Evolutionary conservation across 805 yeast genomes (phyloP), one percentile per base, ranked within the genome.

Genomic region (Yamadazyma endophytica): DNA sequence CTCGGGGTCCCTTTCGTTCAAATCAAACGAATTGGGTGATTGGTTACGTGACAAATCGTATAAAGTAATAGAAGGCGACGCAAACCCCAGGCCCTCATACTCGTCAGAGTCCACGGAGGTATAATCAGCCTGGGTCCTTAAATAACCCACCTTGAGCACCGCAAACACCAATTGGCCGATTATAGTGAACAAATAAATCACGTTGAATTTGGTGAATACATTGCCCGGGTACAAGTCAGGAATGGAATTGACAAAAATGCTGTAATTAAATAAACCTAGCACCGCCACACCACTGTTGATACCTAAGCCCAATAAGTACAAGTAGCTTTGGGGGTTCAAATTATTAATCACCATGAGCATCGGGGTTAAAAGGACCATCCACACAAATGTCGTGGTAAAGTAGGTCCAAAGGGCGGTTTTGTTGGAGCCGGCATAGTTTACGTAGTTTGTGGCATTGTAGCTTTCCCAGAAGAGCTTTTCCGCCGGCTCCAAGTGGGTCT

Each of bases 371-470:
- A 81, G 44, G 9, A 77, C 52, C 37, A 75, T 68, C 1, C 80
- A 55, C 1, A 63, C 7, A 2, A 65, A 30, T 9, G 74, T 50
- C 3, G 75, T 52, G 2, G 52, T 43, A 7, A 77, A 58, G 48
- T 88, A 96, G 24, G 64, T 44, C 40, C 65, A 64, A 17, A 88
- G 58, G 1, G 79, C 69, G 9, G 64, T 36, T 35, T 75, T 70
- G 42, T 69, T 68, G 3, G 76, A 68, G 2, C 70, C 44, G 0
- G 68, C 70, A 9, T 73, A 49, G 6, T 74, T 77, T 58, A 85
- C 77, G 53, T 70, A 88, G 3, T 86, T 79, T 2, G 90, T 81
- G 9, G 94, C 77, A 49, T 83, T 77, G 57, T 88, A 89, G 16
- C 57, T 52, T 29, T 77, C 78, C 97, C 97, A 89, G 56, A 72